These are phyloP conservation scores for Neurospora pannonica DNA, from an alignment of 495 filamentous ascomycete species.

Conservation along the genomic window DNA sequence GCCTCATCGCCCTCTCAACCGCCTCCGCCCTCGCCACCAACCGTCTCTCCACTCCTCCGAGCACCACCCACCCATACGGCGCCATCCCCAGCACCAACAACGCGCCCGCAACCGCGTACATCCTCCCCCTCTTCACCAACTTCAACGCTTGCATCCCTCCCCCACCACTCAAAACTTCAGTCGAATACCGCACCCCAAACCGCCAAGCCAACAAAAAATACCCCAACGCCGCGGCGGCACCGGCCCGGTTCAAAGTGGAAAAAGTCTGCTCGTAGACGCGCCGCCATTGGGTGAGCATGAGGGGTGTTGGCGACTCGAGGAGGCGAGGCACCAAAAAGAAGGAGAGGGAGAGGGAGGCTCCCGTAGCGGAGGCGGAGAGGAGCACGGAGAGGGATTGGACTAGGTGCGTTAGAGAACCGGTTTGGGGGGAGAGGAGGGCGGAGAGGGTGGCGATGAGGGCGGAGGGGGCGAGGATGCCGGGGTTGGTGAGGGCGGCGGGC, in stretches of 20 bases:
- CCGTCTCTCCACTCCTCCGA: conserved; percentile 34
- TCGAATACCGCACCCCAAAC: conserved; percentile 5
- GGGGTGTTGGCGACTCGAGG: conserved; percentile 40
- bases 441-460: neutral
- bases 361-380: conserved; percentile 31
- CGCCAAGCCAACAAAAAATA: conserved; percentile 39
- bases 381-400: conserved; percentile 40
- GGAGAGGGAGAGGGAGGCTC: conserved; percentile 32
- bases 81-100: conserved; percentile 29
- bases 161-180: neutral
- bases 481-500: neutral
- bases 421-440: conserved; percentile 1
- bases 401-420: conserved; percentile 24
- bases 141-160: neutral
- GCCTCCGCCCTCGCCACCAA: conserved; percentile 26
- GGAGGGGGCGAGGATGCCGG: neutral
- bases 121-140: conserved; percentile 4
- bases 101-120: conserved; percentile 35
- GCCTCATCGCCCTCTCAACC: conserved; percentile 21
- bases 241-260: conserved; percentile 21
- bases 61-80: conserved; percentile 41
- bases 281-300: conserved; percentile 45
- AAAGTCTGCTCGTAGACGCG: conserved; percentile 25
- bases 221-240: conserved; percentile 19
- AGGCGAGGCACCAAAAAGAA: conserved; percentile 38